These are phyloP conservation scores for Rhizopogon roseolus DNA, from an alignment of 768 basidiomycete genomes.

Conservation along the genomic window DNA sequence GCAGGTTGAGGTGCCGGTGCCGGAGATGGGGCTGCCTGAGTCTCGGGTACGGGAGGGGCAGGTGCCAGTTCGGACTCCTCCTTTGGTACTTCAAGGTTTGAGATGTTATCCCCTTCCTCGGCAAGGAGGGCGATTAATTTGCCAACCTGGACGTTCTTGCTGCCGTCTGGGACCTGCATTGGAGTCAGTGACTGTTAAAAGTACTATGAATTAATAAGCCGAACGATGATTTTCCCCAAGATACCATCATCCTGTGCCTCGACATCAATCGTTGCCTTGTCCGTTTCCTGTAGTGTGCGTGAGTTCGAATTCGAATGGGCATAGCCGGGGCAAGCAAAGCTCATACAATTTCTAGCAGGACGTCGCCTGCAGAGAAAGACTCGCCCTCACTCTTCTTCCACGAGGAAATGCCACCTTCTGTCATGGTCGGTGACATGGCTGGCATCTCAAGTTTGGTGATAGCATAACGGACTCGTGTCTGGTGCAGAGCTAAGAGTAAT, in stretches of 20 bases:
- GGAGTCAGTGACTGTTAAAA: background rate
- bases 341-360: constrained; percentile 83
- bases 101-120: constrained; percentile 94
- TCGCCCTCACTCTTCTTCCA: constrained; percentile 93
- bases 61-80: constrained; percentile 24
- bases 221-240: constrained; percentile 87
- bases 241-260: constrained; percentile 98
- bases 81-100: constrained; percentile 66
- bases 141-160: constrained; percentile 84
- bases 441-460: constrained; percentile 85
- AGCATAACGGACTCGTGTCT: constrained; percentile 45
- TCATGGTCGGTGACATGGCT: constrained; percentile 97
- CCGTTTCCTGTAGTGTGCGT: constrained; percentile 63
- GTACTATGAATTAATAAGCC: constrained; percentile 18
- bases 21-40: constrained; percentile 14
- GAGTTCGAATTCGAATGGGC: background rate
- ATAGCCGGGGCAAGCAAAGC: constrained; percentile 8
- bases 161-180: constrained; percentile 63
- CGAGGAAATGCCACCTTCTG: constrained; percentile 83
- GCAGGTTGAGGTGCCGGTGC: constrained; percentile 17
- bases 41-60: constrained; percentile 18
- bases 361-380: constrained; percentile 73
- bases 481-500: constrained; percentile 37
- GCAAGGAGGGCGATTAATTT: constrained; percentile 88
- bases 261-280: constrained; percentile 96